Conservation (phyloP, 768 basidiomycete genomes). For the Agrocybe chaxingu region DNA sequence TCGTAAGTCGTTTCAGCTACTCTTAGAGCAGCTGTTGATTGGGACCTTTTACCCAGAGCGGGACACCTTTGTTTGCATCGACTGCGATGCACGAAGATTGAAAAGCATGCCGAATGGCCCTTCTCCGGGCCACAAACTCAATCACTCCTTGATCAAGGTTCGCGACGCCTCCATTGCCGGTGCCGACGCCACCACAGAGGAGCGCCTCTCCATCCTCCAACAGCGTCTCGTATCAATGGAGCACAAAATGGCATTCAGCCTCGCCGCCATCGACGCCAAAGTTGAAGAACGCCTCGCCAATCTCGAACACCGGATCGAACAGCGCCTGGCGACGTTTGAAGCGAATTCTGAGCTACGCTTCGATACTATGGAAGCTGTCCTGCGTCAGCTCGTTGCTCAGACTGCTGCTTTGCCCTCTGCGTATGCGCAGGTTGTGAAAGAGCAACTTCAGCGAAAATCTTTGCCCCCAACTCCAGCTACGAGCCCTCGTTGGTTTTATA, state of each 20-base stretch:
- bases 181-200: slow-evolving; percentile 20
- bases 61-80: slow-evolving; percentile 30
- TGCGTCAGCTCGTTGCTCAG: slow-evolving; percentile 22
- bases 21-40: background rate
- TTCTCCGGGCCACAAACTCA: slow-evolving; percentile 14
- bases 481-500: background rate
- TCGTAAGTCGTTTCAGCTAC: slow-evolving; percentile 10
- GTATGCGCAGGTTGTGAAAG: slow-evolving; percentile 22
- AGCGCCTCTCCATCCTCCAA: slow-evolving; percentile 24
- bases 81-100: slow-evolving; percentile 22
- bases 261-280: slow-evolving; percentile 20
- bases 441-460: slow-evolving; percentile 5
- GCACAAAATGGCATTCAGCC: slow-evolving; percentile 23
- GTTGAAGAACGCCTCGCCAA: slow-evolving; percentile 23
- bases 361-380: slow-evolving; percentile 18
- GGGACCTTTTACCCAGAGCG: slow-evolving; percentile 14
- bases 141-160: slow-evolving; percentile 27
- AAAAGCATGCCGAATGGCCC: slow-evolving; percentile 12
- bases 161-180: slow-evolving; percentile 18
- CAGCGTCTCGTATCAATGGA: slow-evolving; percentile 26
- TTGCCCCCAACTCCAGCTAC: slow-evolving; percentile 1
- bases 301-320: slow-evolving; percentile 19
- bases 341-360: slow-evolving; percentile 15
- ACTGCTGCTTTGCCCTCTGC: slow-evolving; percentile 24
- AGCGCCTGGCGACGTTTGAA: slow-evolving; percentile 8